Base-by-base conservation (phyloP, 1,139 yeast genomes). In the Schizosaccharomyces versatilis region DNA sequence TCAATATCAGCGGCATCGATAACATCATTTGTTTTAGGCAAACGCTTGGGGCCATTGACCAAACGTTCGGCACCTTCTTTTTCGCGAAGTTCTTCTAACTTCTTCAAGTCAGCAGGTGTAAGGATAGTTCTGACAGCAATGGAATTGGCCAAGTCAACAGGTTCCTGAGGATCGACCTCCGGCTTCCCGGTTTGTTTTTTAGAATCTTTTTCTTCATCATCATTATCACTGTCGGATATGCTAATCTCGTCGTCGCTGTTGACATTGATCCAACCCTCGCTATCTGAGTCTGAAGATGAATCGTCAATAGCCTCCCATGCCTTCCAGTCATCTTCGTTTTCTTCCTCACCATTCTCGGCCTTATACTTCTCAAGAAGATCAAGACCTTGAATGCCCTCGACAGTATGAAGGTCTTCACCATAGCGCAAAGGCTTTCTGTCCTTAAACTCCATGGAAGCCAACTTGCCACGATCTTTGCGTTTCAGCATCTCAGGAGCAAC, bases 71-170 rank as follows among this genome's bases (percentile, higher is more conserved):
- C 74, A 59, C 95, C 95, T 3, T 95, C 94, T 67, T 82, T 80
- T 9, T 78, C 74, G 64, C 80, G 77, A 62, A 90, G 75, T 67
- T 90, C 95, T 63, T 86, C 93, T 62, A 90, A 73, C 68, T 88
- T 88, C 61, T 95, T 95, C 67, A 88, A 90, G 71, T 90, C 98
- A 0, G 97, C 97, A 32, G 98, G 98, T 0, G 98, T 90, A 61
- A 90, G 74, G 59, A 90, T 83, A 61, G 85, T 77, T 15, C 80
- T 72, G 1, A 88, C 72, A 47, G 93, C 80, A 51, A 86, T 65
- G 1, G 70, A 68, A 51, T 56, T 54, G 10, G 55, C 41, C 41
- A 53, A 55, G 40, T 58, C 59, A 44, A 54, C 40, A 1, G n/a
- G 17, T 17, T 49, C 42, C 5, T 38, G 9, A 3, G 17, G 12